Evolutionary conservation across 176 grass and related monocot genomes (phyloP), one percentile per base, ranked within the genome.

Genomic region (Hordeum marinum): DNA sequence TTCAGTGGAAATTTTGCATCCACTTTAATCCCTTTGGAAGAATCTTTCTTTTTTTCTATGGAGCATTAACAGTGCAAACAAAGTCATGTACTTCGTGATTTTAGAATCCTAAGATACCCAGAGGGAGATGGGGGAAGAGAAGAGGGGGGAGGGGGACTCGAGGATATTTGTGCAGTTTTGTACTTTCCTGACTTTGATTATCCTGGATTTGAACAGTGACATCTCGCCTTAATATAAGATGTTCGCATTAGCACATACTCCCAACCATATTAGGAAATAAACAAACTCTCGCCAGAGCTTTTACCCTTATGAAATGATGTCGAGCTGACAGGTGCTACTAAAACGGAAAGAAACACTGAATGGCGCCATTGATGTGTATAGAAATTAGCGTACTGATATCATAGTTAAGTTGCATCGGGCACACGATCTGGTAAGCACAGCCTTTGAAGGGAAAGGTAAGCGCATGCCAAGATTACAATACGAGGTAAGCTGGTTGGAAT

Each of bases 401-500:
- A 42, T 78, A 55, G 52, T 55, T 55, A 78, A 63, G 36, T 18
- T 78, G 46, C 45, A 27, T 54, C 48, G 74, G 35, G 10, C 46
- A 63, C 59, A 2, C 7, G 26, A 40, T 62, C 23, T 62, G 35
- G 37, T 63, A 26, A 11, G 23, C 36, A 42, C 23, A 36, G 18
- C 36, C 76, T 79, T 79, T 43, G 57, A 20, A 62, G 58, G 36
- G 36, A 42, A 79, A 42, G 76, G 23, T 21, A 79, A 43, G 23
- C 14, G 60, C 58, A 36, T 11, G 57, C 6, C 21, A 79, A 63
- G 58, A 79, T 79, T 62, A 63, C 36, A 79, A 79, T 63, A 79
- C 76, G 76, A 63, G 76, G 57, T 78, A 78, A 63, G 57, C 76
- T 63, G 76, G 37, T 42, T 20, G 76, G 58, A 79, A 79, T 79